These are phyloP conservation scores for Colletotrichum eleusines DNA, from an alignment of 2,329 filamentous ascomycete genomes.

Conservation along the genomic window DNA sequence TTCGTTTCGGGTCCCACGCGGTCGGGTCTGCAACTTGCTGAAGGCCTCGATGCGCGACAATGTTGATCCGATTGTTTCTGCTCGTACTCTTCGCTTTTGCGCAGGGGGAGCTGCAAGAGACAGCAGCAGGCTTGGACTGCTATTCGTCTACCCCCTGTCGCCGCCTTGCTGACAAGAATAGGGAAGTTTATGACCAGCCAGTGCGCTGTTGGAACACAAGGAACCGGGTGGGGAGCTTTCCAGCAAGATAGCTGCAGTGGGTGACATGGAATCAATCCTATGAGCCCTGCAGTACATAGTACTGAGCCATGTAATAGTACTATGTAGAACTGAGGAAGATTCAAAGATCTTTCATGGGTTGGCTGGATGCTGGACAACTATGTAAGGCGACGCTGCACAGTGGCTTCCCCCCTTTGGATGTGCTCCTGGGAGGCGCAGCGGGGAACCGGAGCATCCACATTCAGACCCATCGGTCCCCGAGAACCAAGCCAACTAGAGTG, in stretches of 20 bases:
- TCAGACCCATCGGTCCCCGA: slow-evolving; percentile 12
- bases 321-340: not conserved
- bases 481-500: slow-evolving; percentile 22
- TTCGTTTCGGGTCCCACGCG: slow-evolving; percentile 19
- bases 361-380: too few species aligned
- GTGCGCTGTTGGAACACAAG: not conserved
- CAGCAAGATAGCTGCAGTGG: not conserved
- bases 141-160: not conserved
- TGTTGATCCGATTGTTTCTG: not conserved
- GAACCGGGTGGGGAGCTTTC: not conserved
- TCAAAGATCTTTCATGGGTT: not conserved
- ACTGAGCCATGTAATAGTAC: too few species aligned
- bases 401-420: slow-evolving; percentile 1
- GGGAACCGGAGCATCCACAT: slow-evolving; percentile 18
- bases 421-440: slow-evolving; percentile 17
- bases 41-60: not conserved
- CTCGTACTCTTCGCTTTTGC: not conserved
- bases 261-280: not conserved
- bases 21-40: slow-evolving; percentile 3
- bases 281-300: too few species aligned
- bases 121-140: not conserved
- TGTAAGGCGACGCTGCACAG: not conserved
- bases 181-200: slow-evolving; percentile 1
- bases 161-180: not conserved
- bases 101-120: not conserved